Conservation (phyloP, 2,329 filamentous ascomycete species). For the Metarhizium album region DNA sequence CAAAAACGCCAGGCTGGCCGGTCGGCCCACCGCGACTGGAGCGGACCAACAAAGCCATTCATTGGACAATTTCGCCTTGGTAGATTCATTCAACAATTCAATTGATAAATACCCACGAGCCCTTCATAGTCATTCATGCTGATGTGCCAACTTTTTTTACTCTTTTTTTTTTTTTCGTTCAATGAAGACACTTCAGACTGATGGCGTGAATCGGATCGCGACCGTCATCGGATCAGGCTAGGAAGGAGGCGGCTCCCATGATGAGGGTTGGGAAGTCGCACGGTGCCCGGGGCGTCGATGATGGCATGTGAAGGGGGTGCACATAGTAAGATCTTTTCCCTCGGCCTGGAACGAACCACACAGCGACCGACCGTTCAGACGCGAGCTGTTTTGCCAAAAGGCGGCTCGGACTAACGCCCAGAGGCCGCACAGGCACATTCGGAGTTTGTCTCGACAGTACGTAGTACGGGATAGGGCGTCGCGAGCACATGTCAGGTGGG, state of each 20-base stretch:
- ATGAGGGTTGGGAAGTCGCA: neutral
- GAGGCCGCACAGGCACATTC: neutral
- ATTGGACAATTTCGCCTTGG: no score
- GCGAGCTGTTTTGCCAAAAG: neutral
- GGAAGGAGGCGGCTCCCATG: neutral
- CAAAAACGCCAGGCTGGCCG: neutral
- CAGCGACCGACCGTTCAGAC: neutral
- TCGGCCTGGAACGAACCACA: neutral
- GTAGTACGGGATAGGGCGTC: no score
- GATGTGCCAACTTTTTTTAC: neutral
- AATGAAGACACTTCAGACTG: neutral
- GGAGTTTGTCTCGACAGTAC: neutral
- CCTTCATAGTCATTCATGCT: neutral
- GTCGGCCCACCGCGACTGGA: neutral
- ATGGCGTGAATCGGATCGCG: neutral
- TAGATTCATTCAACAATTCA: neutral
- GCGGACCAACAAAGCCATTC: no score
- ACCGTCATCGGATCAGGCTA: neutral
- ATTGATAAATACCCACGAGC: neutral
- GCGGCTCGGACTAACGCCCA: neutral
- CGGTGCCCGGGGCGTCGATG: neutral
- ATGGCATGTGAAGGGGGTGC: neutral
- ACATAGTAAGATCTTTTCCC: neutral
- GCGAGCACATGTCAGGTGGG: neutral
- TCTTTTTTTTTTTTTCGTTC: no score